Percentiles rank a stretch among this genome's conserved stretches.
These are phyloP conservation scores for Austroboletus niveus DNA, from an alignment of 1,284 basidiomycete species.

Conservation along the genomic window DNA sequence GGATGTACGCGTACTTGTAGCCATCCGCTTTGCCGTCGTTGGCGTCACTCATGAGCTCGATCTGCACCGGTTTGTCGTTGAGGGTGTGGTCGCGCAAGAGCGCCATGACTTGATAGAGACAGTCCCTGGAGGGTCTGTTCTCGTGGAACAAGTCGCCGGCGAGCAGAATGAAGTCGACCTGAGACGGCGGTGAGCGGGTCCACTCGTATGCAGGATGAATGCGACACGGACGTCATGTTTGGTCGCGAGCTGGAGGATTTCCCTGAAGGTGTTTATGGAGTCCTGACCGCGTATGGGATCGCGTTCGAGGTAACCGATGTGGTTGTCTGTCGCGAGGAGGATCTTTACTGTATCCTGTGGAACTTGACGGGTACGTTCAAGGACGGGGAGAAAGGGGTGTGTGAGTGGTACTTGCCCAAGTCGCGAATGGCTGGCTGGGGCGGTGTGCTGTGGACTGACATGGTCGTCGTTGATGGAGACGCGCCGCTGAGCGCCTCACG, in stretches of 20 bases:
- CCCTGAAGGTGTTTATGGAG: conserved; percentile 92
- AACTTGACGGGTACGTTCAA: conserved; percentile 35
- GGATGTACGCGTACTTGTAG: conserved; percentile 66
- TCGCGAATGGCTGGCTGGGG: conserved; percentile 37
- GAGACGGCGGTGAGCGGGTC: neutral
- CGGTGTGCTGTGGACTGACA: conserved; percentile 26
- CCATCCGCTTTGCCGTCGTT: conserved; percentile 83
- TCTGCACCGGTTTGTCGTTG: conserved; percentile 81
- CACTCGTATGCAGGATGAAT: too few relatives aligned
- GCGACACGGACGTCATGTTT: conserved; percentile 71
- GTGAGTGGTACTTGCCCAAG: conserved; percentile 34
- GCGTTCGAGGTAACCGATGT: conserved; percentile 93
- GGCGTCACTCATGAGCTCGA: conserved; percentile 92
- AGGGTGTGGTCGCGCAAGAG: conserved; percentile 90
- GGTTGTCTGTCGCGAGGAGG: conserved; percentile 91
- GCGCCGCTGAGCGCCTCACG: conserved; percentile 15
- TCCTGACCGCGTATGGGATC: conserved; percentile 95
- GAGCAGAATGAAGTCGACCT: conserved; percentile 94
- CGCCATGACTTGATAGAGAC: conserved; percentile 86
- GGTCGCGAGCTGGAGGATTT: conserved; percentile 88
- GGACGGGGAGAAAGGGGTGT: neutral
- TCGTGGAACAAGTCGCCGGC: conserved; percentile 98
- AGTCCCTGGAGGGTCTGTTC: conserved; percentile 90
- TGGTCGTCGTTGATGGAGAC: conserved; percentile 3
- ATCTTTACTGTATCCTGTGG: conserved; percentile 76